Evolutionary conservation across 352 stramenopile genomes (phyloP), one percentile per base, ranked within the genome.

Genomic region (Saprolegnia parasitica): DNA sequence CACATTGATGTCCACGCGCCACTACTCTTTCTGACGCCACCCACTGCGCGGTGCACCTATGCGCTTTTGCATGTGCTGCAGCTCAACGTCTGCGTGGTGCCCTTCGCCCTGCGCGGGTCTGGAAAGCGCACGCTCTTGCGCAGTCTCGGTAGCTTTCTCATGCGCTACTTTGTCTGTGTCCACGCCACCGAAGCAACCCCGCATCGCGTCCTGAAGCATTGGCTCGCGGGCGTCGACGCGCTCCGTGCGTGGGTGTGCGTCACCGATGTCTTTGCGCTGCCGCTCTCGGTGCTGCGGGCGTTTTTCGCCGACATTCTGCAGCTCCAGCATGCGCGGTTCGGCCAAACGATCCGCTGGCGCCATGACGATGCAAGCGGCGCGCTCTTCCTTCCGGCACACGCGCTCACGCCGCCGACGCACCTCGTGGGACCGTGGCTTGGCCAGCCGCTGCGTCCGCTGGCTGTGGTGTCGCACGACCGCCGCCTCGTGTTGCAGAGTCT

Each of bases 51-150:
- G 4, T 67, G 58, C 24, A 35, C 54, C 9, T 67, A 55, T 67
- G 58, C 58, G 0, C 40, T 67, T 0, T 40, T 55, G 20, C 58
- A 67, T 39, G 58, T 35, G 5, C 16, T 67, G 58, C 58, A 23
- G 13, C 42, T 67, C 21, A 54, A 50, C 26, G 40, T 55, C 10
- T 52, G 58, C n/a, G 24, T 32, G 0, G 37, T 67, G 58, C 37
- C 40, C 9, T 52, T 49, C 24, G 58, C 37, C 2, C 37, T 18
- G 8, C 15, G 13, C 24, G n/a, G 37, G 32, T 52, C 40, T 16
- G 56, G 58, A 0, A 67, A 67, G 45, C 40, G 45, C n/a, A 67
- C 58, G 24, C 24, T 67, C 35, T 8, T 67, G 5, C 58, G 26
- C 6, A 26, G 37, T 40, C 5, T 56, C 1, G 21, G 58, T 16